Base-by-base conservation (phyloP, 2,329 filamentous ascomycete genomes). In the Alternaria angustiovoidea region DNA sequence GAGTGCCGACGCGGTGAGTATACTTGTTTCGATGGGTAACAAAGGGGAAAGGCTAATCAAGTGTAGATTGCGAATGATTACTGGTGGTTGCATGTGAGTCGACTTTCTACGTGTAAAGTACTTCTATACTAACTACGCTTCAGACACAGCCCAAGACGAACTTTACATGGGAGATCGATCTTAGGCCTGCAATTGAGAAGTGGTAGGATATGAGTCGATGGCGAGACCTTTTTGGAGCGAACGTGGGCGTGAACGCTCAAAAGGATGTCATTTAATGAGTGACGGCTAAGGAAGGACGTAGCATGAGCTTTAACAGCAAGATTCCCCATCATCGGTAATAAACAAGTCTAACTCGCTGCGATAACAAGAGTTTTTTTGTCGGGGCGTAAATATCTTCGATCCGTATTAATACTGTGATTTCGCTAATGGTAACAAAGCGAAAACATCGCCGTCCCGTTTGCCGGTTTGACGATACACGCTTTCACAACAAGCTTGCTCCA, bases 81-180 rank as follows among this genome's bases (percentile, higher is more conserved):
- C 73, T 96, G 92, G 92, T 83, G 89, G 74, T 75, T 96, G 71
- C 93, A 96, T 73, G 24, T 24, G 24, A 24, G 24, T 24, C 24
- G 6, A 24, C 24, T 24, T 24, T 24, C 24, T 24, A 24, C 1
- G 24, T 24, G 24, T 24, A 24, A 24, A 24, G 24, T 24, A 24
- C 24, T 24, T 24, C 7, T 1, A 24, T 24, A 24, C 24, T 24
- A 2, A 24, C 24, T 2, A 24, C 1, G 7, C 24, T 26, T 26
- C 24, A 26, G 7, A 90, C 88, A 0, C 93, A 97, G 81, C 91
- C 89, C 32, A 85, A 87, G 67, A 92, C 90, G 6, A 88, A 88
- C 2, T 96, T 94, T 72, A 93, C 91, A 0, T 91, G 92, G 73
- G 92, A 96, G 80, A 78, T 96, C 68, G 93, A 96, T 78, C 81